A percentile compares a stretch with the other conserved stretches of the same genome.
phyloP scores from a whole-genome alignment of 768 basidiomycete species.

The Amanita subjunquillea region DNA sequence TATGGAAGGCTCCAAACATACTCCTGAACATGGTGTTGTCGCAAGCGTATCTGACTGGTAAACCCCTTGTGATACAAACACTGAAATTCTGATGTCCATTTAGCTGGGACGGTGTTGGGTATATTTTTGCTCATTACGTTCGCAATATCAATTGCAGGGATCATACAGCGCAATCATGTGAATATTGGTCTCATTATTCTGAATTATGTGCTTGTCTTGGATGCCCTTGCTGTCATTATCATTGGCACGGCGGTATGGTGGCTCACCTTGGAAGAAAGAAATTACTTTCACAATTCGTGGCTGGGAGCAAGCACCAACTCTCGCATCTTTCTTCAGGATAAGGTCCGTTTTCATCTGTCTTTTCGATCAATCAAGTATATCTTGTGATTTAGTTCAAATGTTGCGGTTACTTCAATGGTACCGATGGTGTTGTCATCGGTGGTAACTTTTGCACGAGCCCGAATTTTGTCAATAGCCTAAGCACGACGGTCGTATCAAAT shows the following conservation, averaged over 20 bases:
- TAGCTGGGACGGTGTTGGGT: conserved; percentile 68
- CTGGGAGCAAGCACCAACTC: conserved; percentile 29
- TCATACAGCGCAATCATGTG: conserved; percentile 61
- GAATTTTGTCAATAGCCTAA: conserved; percentile 29
- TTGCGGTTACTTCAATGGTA: conserved; percentile 78
- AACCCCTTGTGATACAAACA: conserved; percentile 1
- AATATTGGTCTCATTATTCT: conserved; percentile 63
- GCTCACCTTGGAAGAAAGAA: conserved; percentile 63
- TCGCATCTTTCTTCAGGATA: conserved; percentile 58
- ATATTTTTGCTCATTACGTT: conserved; percentile 58
- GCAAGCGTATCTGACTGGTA: conserved; percentile 47
- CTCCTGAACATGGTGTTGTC: conserved; percentile 67
- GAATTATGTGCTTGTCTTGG: conserved; percentile 63
- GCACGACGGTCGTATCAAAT: conserved; percentile 28
- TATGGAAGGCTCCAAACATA: conserved; percentile 61
- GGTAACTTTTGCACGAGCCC: conserved; percentile 46
- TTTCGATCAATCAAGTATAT: background rate
- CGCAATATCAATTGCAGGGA: conserved; percentile 57
- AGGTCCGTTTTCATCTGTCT: conserved; percentile 31
- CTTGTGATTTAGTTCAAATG: conserved; percentile 50
- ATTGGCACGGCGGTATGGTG: conserved; percentile 77
- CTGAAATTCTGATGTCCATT: background rate
- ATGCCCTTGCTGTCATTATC: conserved; percentile 48
- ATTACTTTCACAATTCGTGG: conserved; percentile 57
- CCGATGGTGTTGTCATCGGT: conserved; percentile 47